These are phyloP conservation scores for Secale cereale DNA, from an alignment of 176 grass and related monocot genomes.

Conservation along the genomic window DNA sequence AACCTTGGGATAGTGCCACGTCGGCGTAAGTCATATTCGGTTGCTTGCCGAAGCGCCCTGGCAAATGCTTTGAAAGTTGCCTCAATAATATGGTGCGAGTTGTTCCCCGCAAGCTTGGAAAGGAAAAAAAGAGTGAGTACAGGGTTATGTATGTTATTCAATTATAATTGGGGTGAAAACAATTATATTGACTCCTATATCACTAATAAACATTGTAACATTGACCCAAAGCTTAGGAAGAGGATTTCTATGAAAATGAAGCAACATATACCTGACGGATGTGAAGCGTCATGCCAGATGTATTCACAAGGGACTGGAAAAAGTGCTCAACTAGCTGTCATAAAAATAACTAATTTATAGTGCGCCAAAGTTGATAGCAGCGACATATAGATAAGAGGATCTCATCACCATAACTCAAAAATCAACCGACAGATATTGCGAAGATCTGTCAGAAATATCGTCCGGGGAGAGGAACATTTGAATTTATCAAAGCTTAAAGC, in stretches of 20 bases:
- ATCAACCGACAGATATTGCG: background rate
- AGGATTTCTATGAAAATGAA: background rate
- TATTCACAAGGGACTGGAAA: constrained; percentile 89
- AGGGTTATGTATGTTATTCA: background rate
- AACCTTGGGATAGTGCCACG: constrained; percentile 81
- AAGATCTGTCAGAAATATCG: background rate
- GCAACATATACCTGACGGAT: constrained; percentile 70
- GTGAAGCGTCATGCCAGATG: constrained; percentile 98
- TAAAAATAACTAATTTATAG: constrained; percentile 22
- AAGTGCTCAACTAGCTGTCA: constrained; percentile 91
- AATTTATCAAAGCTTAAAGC: background rate
- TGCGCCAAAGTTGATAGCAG: background rate
- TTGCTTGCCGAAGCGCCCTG: constrained; percentile 91
- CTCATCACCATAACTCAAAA: background rate
- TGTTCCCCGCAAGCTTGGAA: constrained; percentile 81
- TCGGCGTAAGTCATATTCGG: constrained; percentile 76
- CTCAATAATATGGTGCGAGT: constrained; percentile 88
- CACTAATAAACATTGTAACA: too few relatives aligned
- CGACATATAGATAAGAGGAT: background rate
- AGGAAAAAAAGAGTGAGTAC: background rate
- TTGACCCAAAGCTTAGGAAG: background rate
- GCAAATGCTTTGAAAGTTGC: constrained; percentile 96
- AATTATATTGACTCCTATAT: background rate
- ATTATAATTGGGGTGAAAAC: background rate
- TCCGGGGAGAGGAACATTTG: background rate